phyloP scores from a whole-genome alignment of 1,139 yeast genomes.

The Candida labiduridarum region DNA sequence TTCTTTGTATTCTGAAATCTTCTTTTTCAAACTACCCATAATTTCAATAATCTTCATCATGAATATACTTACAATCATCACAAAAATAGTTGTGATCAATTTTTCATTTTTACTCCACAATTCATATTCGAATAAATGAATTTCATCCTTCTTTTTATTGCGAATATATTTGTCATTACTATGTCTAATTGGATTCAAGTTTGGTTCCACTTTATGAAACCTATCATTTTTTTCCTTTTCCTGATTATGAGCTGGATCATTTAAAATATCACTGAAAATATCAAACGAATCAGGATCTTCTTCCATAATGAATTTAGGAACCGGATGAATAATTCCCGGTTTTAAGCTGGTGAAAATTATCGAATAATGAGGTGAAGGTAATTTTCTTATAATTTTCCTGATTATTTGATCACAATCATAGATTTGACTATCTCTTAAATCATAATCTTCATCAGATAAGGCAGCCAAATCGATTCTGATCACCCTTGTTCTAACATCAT shows the following conservation, averaged over 20 bases:
- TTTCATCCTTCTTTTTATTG: constrained; percentile 35
- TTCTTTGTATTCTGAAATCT: constrained; percentile 7
- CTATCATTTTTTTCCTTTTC: constrained; percentile 61
- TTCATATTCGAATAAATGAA: constrained; percentile 41
- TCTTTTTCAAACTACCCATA: constrained; percentile 9
- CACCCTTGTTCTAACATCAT: constrained; percentile 63
- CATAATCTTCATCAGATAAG: constrained; percentile 36
- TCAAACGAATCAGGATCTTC: constrained; percentile 36
- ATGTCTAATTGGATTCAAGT: constrained; percentile 32
- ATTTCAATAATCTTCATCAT: constrained; percentile 16
- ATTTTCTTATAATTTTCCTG: constrained; percentile 54
- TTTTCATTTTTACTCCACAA: constrained; percentile 45
- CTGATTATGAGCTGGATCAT: constrained; percentile 44
- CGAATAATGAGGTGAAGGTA: constrained; percentile 70
- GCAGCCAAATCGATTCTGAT: constrained; percentile 56
- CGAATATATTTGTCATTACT: constrained; percentile 35
- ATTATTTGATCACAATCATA: constrained; percentile 52
- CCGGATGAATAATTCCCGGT: constrained; percentile 31
- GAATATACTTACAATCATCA: constrained; percentile 26
- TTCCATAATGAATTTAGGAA: constrained; percentile 30
- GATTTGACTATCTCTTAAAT: constrained; percentile 12
- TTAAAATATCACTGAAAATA: constrained; percentile 49
- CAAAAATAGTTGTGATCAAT: constrained; percentile 35
- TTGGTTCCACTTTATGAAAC: constrained; percentile 37
- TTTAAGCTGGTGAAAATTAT: constrained; percentile 47